Base-by-base conservation (phyloP, 345 rosid genomes). In the Triadica sebifera region DNA sequence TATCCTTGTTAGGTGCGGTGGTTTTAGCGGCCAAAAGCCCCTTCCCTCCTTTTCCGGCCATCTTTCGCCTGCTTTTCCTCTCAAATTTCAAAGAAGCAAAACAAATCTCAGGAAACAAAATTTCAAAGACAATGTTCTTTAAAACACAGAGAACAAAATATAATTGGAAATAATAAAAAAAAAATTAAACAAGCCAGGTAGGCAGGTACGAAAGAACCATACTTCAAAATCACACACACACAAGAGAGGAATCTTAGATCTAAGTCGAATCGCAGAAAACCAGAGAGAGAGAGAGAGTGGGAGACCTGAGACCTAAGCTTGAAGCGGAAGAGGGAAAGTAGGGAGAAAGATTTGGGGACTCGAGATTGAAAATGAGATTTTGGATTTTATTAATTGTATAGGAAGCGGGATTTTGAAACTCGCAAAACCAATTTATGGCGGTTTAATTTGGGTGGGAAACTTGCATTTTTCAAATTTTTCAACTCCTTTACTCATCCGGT, bases 31-130 rank as follows among this genome's bases (percentile, higher is more conserved):
- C 91, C 58, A 88, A 66, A 52, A 91, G 97, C 1, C 97, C 94
- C 64, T 91, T 91, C 8, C 98, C 98, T 29, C 98, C 98, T 80
- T 93, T 93, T 22, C 98, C 98, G 51, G 93, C 98, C 98, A 93
- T 91, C 38, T 73, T 81, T 59, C 71, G 65, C 84, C 65, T 66
- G 49, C 29, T 39, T 25, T 59, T 20, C 72, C 20, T 69, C 25
- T 22, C 22, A 67, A 47, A 57, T 29, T 0, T 38, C 12, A 45
- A 46, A 53, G 59, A 0, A 52, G 1, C 9, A 46, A 50, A 25
- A 46, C 22, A 73, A 29, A 52, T 9, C 34, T 43, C 69, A 62
- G 4, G 37, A 57, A 67, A 12, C 15, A 11, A 37, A 24, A 5
- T 16, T 2, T 5, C 0, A 1, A 65, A 24, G 34, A 29, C 1